Conservation (phyloP, 1,139 yeast species). For the Suhomyces coccinellae region DNA sequence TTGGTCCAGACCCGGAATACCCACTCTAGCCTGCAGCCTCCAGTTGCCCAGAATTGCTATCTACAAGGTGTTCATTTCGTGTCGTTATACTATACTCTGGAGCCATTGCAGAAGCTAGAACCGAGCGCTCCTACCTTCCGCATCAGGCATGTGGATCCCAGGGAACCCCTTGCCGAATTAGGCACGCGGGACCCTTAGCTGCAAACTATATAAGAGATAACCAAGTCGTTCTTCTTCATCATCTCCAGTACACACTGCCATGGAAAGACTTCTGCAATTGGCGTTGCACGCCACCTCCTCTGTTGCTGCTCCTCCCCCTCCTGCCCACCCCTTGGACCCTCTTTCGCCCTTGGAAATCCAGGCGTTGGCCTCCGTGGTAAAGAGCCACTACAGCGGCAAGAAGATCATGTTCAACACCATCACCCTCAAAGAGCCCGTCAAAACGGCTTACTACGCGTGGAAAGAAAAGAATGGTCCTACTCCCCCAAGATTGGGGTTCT, state of each 20-base stretch:
- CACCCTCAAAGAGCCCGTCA: slow-evolving; percentile 70
- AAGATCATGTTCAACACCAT: slow-evolving; percentile 62
- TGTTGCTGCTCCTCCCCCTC: slow-evolving; percentile 50
- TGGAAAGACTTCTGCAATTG: slow-evolving; percentile 70
- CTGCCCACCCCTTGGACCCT: slow-evolving; percentile 73
- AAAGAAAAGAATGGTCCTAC: slow-evolving; percentile 58
- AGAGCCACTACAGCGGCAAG: slow-evolving; percentile 47
- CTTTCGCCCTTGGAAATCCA: slow-evolving; percentile 58
- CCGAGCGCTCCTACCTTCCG: slow-evolving; percentile 4
- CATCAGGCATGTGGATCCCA: not conserved
- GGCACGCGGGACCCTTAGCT: slow-evolving; percentile 11
- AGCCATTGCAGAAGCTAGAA: slow-evolving; percentile 1
- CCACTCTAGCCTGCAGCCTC: no score
- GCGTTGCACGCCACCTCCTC: slow-evolving; percentile 62
- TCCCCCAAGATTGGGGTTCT: slow-evolving; percentile 69
- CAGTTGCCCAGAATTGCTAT: no score
- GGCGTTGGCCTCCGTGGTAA: slow-evolving; percentile 45
- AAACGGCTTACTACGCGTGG: slow-evolving; percentile 63
- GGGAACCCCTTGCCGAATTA: slow-evolving; percentile 11
- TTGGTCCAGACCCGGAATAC: no score
- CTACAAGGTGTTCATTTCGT: no score
- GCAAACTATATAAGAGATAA: slow-evolving; percentile 2
- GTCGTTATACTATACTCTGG: no score
- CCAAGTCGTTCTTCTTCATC: not conserved
- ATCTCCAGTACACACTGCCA: slow-evolving; percentile 16